Conservation (phyloP, 352 stramenopile genomes). For the Phytopythium delawarense region DNA sequence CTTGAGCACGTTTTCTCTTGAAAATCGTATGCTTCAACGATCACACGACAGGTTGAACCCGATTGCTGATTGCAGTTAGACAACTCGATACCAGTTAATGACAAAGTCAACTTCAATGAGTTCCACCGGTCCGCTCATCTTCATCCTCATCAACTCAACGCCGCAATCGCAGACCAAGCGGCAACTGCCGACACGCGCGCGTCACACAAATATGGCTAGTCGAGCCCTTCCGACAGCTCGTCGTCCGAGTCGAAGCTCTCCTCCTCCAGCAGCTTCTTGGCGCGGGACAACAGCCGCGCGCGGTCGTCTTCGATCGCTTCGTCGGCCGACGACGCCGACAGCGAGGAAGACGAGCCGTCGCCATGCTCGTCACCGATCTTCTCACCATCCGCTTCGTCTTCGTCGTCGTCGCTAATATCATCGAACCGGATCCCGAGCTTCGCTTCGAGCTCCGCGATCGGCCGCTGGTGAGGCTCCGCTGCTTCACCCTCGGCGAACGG, state of each 20-base stretch:
- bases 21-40: not conserved
- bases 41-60: not conserved
- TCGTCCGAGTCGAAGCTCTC: slow-evolving; percentile 43
- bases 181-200: slow-evolving; percentile 2
- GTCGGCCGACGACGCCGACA: slow-evolving; percentile 10
- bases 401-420: slow-evolving; percentile 45
- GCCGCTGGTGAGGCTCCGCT: slow-evolving; percentile 42
- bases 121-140: not conserved
- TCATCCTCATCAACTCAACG: not conserved
- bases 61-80: slow-evolving; percentile 1
- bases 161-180: not conserved
- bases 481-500: slow-evolving; percentile 1
- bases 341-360: slow-evolving; percentile 8
- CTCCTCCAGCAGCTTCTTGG: slow-evolving; percentile 44
- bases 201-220: slow-evolving; percentile 9
- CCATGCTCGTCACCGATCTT: slow-evolving; percentile 19
- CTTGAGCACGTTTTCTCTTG: not conserved
- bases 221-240: slow-evolving; percentile 1
- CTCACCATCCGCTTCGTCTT: slow-evolving; percentile 23
- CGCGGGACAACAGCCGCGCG: slow-evolving; percentile 35
- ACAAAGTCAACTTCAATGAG: not conserved
- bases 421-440: slow-evolving; percentile 67
- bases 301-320: slow-evolving; percentile 52
- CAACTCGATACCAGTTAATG: not conserved
- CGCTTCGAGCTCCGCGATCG: slow-evolving; percentile 67